Evolutionary conservation across 768 basidiomycete species (phyloP).

Genomic region (Neoboletus brunneissimus): DNA sequence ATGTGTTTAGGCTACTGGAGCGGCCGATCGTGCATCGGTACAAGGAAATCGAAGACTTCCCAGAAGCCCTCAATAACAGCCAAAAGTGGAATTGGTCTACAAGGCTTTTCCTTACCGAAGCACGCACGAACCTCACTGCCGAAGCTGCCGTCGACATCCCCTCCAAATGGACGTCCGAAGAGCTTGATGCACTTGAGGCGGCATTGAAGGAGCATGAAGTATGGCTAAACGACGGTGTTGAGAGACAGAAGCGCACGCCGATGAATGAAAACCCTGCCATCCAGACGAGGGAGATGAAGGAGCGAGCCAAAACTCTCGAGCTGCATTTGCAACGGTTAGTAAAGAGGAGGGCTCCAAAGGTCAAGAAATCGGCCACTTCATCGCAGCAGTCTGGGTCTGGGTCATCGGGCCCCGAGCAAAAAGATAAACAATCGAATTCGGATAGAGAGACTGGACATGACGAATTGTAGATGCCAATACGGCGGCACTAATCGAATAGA

Average conservation of each 20-base stretch:
- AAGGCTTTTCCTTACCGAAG: constrained; percentile 81
- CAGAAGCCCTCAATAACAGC: constrained; percentile 74
- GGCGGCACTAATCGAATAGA: constrained; percentile 14
- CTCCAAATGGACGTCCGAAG: constrained; percentile 83
- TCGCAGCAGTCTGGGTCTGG: constrained; percentile 9
- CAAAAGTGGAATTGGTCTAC: constrained; percentile 89
- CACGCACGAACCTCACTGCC: constrained; percentile 66
- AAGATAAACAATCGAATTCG: constrained; percentile 9
- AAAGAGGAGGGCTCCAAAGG: constrained; percentile 67
- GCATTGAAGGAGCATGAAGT: constrained; percentile 73
- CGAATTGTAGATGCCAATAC: constrained; percentile 25
- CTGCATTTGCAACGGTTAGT: constrained; percentile 64
- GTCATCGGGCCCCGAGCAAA: constrained; percentile 19
- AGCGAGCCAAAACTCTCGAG: constrained; percentile 77
- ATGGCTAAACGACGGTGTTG: constrained; percentile 82
- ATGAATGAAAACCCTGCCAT: constrained; percentile 84
- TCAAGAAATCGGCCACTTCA: constrained; percentile 43
- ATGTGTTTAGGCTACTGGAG: constrained; percentile 60
- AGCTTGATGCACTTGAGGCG: constrained; percentile 76
- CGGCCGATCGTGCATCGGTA: constrained; percentile 82
- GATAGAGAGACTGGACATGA: constrained; percentile 28
- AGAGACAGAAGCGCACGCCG: constrained; percentile 75
- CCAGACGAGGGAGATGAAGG: constrained; percentile 81
- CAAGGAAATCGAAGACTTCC: constrained; percentile 85
- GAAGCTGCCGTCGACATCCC: constrained; percentile 59